Evolutionary conservation across 768 basidiomycete species (phyloP).

Genomic region (Boletus eberwhitei): DNA sequence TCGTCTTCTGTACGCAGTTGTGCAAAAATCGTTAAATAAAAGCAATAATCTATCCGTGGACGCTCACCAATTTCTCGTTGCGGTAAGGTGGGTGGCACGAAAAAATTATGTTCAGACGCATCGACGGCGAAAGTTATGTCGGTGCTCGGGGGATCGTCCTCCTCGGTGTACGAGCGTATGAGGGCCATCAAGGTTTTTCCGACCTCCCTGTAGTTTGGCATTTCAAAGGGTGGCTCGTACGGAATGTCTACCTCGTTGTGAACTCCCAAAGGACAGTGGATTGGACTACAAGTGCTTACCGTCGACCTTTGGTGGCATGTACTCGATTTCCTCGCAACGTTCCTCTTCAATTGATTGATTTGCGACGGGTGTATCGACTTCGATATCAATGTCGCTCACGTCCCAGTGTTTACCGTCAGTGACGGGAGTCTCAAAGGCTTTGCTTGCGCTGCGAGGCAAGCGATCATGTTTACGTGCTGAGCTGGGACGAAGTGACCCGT

Average conservation of each 20-base stretch:
- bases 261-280: background rate
- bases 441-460: constrained; percentile 47
- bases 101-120: constrained; percentile 22
- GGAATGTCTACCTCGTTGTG: constrained; percentile 32
- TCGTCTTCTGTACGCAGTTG: constrained; percentile 23
- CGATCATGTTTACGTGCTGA: constrained; percentile 65
- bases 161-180: constrained; percentile 34
- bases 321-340: constrained; percentile 49
- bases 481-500: constrained; percentile 56
- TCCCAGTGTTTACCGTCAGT: constrained; percentile 74
- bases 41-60: background rate
- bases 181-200: constrained; percentile 37
- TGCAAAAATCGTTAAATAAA: background rate
- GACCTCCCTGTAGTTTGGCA: constrained; percentile 46
- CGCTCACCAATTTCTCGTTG: constrained; percentile 25
- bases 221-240: constrained; percentile 46
- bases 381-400: constrained; percentile 54
- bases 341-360: constrained; percentile 28
- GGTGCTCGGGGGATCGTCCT: constrained; percentile 28
- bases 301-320: constrained; percentile 52
- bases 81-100: constrained; percentile 13
- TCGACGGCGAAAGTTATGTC: constrained; percentile 19
- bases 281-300: constrained; percentile 33
- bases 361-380: constrained; percentile 22
- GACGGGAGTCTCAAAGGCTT: constrained; percentile 62